Evolutionary conservation across 352 stramenopile species (phyloP), one percentile per base, ranked within the genome.

Genomic region (Globisporangium okanoganense): DNA sequence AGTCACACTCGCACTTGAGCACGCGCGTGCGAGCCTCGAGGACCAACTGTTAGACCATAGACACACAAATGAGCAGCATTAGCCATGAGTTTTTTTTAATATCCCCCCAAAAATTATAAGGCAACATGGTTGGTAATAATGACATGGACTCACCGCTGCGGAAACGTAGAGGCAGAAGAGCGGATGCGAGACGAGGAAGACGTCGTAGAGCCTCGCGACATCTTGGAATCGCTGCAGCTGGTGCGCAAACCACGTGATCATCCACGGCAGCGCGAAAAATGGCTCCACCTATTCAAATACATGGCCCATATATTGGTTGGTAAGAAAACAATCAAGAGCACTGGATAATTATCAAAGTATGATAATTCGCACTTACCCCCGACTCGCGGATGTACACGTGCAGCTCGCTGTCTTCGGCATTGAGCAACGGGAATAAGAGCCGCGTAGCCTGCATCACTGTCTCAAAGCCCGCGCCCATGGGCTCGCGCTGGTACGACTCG

Each of bases 241-340:
- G 72, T 98, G 94, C 13, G 87, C 76, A 68, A 98, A 98, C 93
- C 94, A 98, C 35, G 94, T 98, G 56, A 98, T 92, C 55, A 98
- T 79, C 94, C 94, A 98, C 40, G 83, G 85, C 2, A 98, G 63
- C 16, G 82, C 88, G 73, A 98, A 98, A 61, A 95, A 98, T 18
- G 92, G 92, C 70, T 98, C 93, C 64, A 98, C 94, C 76, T 91
- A 62, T 16, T 9, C n/a, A 22, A 48, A 27, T 27, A n/a, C n/a
- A n/a, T n/a, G n/a, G n/a, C n/a, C n/a, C n/a, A n/a, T n/a, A n/a
- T n/a, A n/a, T n/a, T n/a, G n/a, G n/a, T n/a, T n/a, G n/a, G n/a
- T n/a, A n/a, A n/a, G n/a, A n/a, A n/a, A n/a, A n/a, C n/a, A n/a
- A n/a, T n/a, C n/a, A n/a, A n/a, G n/a, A n/a, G 14, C 16, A 20